A percentile compares a stretch with the other conserved stretches of the same genome.
Evolutionary conservation across 306 rosid species (phyloP).

Genomic region (Quercus gilva): DNA sequence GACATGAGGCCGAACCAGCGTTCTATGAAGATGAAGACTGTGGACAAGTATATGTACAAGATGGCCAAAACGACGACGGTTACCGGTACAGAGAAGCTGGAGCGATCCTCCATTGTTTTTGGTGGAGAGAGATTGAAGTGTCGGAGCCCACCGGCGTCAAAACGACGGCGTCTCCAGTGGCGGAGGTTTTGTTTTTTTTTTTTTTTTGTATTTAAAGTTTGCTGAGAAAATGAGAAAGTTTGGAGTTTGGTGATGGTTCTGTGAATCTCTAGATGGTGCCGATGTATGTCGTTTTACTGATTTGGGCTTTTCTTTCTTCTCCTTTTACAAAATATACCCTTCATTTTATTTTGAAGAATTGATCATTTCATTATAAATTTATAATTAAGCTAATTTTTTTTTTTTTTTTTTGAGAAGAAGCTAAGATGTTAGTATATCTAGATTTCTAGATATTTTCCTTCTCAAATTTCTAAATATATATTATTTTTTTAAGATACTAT

Average conservation of each 20-base stretch:
- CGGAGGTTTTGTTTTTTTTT: not conserved
- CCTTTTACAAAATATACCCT: not conserved
- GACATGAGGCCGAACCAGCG: conserved; percentile 87
- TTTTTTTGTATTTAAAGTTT: not conserved
- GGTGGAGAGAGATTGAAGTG: not conserved
- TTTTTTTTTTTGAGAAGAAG: too few species aligned
- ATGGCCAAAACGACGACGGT: conserved; percentile 58
- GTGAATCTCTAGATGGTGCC: conserved; percentile 30
- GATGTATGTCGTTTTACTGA: conserved; percentile 16
- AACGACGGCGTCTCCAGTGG: conserved; percentile 68
- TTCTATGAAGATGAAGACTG: conserved; percentile 76
- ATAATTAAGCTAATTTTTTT: too few species aligned
- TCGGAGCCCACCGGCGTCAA: conserved; percentile 65
- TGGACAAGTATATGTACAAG: conserved; percentile 63
- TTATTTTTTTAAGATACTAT: too few species aligned
- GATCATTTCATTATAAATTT: too few species aligned
- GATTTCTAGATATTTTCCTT: too few species aligned
- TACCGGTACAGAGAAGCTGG: conserved; percentile 59
- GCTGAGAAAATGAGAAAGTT: not conserved
- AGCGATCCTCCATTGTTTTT: conserved; percentile 42
- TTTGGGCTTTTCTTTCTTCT: conserved; percentile 1
- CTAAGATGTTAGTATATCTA: too few species aligned
- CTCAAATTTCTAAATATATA: too few species aligned
- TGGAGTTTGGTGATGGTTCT: conserved; percentile 9
- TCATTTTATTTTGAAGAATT: not conserved